Evolutionary conservation across 2,329 filamentous ascomycete genomes (phyloP), one percentile per base, ranked within the genome.

Genomic region (Cryphonectria parasitica): DNA sequence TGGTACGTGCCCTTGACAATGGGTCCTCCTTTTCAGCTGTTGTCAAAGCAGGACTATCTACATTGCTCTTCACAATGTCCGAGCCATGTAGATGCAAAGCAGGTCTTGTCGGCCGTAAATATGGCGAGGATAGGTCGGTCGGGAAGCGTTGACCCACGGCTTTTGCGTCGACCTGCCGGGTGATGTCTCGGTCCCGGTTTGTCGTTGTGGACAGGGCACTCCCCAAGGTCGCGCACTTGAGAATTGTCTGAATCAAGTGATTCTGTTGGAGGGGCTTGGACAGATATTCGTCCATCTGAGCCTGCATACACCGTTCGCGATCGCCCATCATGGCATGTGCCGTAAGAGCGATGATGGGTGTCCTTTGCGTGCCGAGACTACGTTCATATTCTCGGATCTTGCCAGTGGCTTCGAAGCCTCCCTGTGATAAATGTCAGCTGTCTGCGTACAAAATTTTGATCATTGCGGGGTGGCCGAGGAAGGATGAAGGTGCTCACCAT

Each of bases 291-390:
- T 99, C 96, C 96, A 99, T 99, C 83, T 98, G 94, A 13, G 95
- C 96, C 79, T 97, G 94, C 73, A 99, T 97, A 81, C 96, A 99
- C 85, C 97, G 97, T 80, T 99, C 96, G 65, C 96, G 90, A 78
- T 99, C 96, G 74, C 96, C 96, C 84, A 98, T 91, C 96, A 99
- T 99, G 76, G 96, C 96, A 82, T 99, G 96, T 1, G 96, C 96
- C 17, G 96, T 99, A 61, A 99, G 87, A 2, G 96, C 96, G 77
- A 99, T 97, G 77, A 99, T 98, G 19, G 96, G 96, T 15, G 95
- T 97, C 67, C 95, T 89, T 70, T 93, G 90, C 45, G 93, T 88
- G 69, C 91, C 91, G 75, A 93, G 89, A 74, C 91, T 92, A 72
- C 91, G 90, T 80, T 99, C 96, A 80, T 95, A 98, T 80, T 98